A percentile compares a stretch with the other conserved stretches of the same genome.
These are phyloP conservation scores for Westerdykella sp. DNA, from an alignment of 2,329 filamentous ascomycete genomes.

Conservation along the genomic window DNA sequence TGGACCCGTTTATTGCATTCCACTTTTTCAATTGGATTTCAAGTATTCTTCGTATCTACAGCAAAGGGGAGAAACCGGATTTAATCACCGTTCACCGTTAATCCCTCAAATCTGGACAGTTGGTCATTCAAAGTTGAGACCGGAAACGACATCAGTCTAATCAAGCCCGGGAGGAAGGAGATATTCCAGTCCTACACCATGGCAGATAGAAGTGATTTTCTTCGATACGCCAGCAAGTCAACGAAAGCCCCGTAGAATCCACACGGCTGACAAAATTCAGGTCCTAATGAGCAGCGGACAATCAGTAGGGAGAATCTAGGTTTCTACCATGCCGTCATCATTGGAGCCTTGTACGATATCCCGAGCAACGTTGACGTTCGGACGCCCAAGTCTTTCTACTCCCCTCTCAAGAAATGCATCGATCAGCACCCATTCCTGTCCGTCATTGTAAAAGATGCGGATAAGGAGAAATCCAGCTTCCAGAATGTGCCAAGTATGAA, in stretches of 20 bases:
- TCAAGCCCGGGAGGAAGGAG: no score
- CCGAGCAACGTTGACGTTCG: neutral
- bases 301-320: constrained; percentile 11
- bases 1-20: no score
- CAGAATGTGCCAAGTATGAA: constrained; percentile 28
- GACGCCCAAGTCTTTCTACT: constrained; percentile 3
- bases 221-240: no score
- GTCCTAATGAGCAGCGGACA: constrained; percentile 10
- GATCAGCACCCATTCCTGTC: constrained; percentile 35
- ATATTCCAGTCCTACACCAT: no score
- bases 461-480: constrained; percentile 36
- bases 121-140: no score
- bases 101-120: no score
- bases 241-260: neutral
- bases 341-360: constrained; percentile 6
- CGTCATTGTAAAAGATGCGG: constrained; percentile 30
- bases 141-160: no score
- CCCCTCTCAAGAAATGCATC: constrained; percentile 36
- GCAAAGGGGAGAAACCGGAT: no score
- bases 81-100: no score
- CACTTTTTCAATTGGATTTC: no score
- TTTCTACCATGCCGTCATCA: constrained; percentile 10
- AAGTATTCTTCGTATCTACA: no score
- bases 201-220: no score
- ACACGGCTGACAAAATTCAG: neutral